Percentiles rank a stretch among this genome's conserved stretches.
Conservation (phyloP, 2,329 filamentous ascomycete species). For the Colletotrichum higginsianum region DNA sequence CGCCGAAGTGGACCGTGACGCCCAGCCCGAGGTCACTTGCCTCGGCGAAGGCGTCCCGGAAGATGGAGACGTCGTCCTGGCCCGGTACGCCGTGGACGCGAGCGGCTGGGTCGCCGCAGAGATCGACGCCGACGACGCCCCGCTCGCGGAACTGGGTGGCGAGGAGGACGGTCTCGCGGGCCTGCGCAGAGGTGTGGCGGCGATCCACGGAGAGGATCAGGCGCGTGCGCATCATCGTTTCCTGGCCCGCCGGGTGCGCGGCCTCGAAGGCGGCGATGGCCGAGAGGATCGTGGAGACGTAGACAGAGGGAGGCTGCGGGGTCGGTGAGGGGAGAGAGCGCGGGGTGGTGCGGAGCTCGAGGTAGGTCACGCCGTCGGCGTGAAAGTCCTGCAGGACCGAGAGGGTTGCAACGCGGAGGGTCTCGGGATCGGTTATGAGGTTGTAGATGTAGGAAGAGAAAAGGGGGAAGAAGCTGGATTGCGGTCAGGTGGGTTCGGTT, state of each 20-base stretch:
- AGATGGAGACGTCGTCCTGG: conserved; percentile 72
- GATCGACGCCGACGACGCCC: conserved; percentile 81
- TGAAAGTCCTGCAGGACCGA: conserved; percentile 78
- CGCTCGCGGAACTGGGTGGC: conserved; percentile 67
- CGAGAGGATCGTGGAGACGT: conserved; percentile 76
- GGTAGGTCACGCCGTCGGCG: conserved; percentile 80
- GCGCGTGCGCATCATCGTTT: conserved; percentile 68
- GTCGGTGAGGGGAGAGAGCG: conserved; percentile 54
- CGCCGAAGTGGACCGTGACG: conserved; percentile 85
- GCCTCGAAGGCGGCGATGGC: conserved; percentile 70
- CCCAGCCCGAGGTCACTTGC: conserved; percentile 70
- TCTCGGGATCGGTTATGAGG: conserved; percentile 75
- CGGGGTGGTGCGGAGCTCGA: conserved; percentile 87
- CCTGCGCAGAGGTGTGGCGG: conserved; percentile 70
- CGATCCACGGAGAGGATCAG: conserved; percentile 85
- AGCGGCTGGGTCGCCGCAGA: conserved; percentile 80
- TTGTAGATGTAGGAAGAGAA: conserved; percentile 87
- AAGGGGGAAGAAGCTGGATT: conserved; percentile 78
- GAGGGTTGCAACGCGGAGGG: conserved; percentile 73
- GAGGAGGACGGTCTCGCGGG: conserved; percentile 74
- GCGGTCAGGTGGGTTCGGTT: background rate
- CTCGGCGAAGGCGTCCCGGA: conserved; percentile 70
- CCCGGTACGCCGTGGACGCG: conserved; percentile 66
- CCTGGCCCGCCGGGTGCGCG: conserved; percentile 46
- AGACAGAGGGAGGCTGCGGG: conserved; percentile 65